Conservation (phyloP, 192 early-diverging fungal genomes). For the Radiomyces spectabilis region DNA sequence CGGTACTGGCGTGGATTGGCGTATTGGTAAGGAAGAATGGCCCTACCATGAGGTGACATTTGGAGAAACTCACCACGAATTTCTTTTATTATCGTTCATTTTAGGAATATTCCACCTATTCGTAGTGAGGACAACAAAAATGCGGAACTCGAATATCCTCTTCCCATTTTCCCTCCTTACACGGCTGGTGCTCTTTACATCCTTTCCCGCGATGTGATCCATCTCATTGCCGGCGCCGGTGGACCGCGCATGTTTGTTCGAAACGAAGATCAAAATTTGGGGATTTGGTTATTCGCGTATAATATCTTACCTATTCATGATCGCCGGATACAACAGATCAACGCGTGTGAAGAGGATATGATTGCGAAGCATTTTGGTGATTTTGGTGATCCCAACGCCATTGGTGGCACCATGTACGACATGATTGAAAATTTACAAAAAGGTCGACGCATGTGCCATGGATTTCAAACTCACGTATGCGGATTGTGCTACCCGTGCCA, state of each 20-base stretch:
- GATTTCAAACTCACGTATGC: constrained; percentile 41
- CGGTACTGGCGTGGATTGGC: constrained; percentile 50
- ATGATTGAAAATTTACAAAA: constrained; percentile 46
- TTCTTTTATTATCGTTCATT: neutral
- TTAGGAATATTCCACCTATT: constrained; percentile 53
- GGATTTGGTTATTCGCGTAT: constrained; percentile 53
- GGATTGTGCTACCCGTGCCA: constrained; percentile 51
- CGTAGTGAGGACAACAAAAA: constrained; percentile 46
- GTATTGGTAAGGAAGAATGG: constrained; percentile 47
- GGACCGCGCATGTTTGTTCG: constrained; percentile 46
- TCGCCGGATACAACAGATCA: constrained; percentile 49
- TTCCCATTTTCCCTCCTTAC: constrained; percentile 52
- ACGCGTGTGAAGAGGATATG: constrained; percentile 58
- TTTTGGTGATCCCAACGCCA: constrained; percentile 16
- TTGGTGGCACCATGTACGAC: constrained; percentile 41
- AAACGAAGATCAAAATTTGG: constrained; percentile 54
- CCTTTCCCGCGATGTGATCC: constrained; percentile 48
- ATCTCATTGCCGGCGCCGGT: constrained; percentile 36
- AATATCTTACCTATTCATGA: constrained; percentile 54
- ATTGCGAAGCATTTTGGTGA: constrained; percentile 55
- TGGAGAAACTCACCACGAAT: neutral
- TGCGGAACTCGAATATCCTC: constrained; percentile 33
- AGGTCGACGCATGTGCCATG: constrained; percentile 36
- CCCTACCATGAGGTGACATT: too few species aligned
- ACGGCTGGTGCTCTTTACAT: constrained; percentile 55